These are phyloP conservation scores for Harringtonia lauricola DNA, from an alignment of 2,329 filamentous ascomycete species.

Conservation along the genomic window DNA sequence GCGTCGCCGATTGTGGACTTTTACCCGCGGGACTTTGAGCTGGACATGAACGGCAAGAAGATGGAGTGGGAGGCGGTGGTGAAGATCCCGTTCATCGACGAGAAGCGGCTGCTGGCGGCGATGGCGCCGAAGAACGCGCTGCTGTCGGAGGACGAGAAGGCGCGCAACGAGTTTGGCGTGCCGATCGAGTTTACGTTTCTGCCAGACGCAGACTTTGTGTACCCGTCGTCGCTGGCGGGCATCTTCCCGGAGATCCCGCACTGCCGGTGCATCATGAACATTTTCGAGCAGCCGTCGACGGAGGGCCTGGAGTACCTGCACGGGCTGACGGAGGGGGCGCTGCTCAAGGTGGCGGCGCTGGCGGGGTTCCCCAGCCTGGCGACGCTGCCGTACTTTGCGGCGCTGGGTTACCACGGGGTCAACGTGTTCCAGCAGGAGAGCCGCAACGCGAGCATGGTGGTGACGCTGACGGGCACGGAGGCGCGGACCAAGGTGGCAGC, in stretches of 20 bases:
- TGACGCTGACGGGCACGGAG: constrained; percentile 71
- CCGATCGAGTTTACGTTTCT: constrained; percentile 88
- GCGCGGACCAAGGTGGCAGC: constrained; percentile 56
- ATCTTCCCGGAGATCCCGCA: constrained; percentile 81
- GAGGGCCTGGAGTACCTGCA: constrained; percentile 80
- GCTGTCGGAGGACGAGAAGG: constrained; percentile 67
- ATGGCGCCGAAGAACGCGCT: constrained; percentile 77
- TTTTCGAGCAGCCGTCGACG: constrained; percentile 86
- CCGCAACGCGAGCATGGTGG: constrained; percentile 90
- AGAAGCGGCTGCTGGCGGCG: constrained; percentile 69
- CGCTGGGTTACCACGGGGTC: constrained; percentile 77
- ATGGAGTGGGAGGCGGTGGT: constrained; percentile 99
- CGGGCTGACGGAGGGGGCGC: constrained; percentile 73
- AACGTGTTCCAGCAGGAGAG: constrained; percentile 94
- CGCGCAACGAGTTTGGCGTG: constrained; percentile 82
- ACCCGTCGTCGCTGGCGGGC: constrained; percentile 78
- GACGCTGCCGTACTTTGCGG: constrained; percentile 71
- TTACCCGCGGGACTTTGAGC: constrained; percentile 90
- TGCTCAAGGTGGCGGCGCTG: constrained; percentile 71
- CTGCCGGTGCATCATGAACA: constrained; percentile 90
- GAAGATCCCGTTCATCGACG: constrained; percentile 98
- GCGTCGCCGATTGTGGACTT: constrained; percentile 95
- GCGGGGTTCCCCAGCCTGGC: constrained; percentile 90
- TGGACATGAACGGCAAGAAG: constrained; percentile 99
- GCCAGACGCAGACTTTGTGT: constrained; percentile 64